Percentiles rank a stretch among this genome's conserved stretches.
phyloP scores from a whole-genome alignment of 371 early-diverging fungal genomes.

The Mortierella sp. region DNA sequence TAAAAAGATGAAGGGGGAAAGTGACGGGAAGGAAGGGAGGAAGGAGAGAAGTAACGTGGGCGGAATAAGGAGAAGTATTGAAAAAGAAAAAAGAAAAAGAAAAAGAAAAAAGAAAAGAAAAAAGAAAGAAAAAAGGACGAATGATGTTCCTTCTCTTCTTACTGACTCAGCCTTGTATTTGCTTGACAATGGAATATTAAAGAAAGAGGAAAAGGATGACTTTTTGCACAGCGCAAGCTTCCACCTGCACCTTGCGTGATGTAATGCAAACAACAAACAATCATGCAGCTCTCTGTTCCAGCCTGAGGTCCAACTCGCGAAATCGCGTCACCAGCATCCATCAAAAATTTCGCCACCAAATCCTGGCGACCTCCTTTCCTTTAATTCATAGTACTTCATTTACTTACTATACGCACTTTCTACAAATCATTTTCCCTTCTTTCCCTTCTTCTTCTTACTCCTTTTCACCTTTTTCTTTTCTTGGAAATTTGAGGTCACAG shows the following conservation, averaged over 20 bases:
- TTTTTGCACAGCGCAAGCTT: not conserved
- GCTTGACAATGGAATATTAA: not conserved
- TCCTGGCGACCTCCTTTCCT: too few relatives aligned
- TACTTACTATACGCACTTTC: not conserved
- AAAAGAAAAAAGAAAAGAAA: not conserved
- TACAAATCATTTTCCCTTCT: constrained; percentile 18
- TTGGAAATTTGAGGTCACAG: not conserved
- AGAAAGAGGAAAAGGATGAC: not conserved
- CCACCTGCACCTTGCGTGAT: too few relatives aligned
- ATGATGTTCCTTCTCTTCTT: not conserved
- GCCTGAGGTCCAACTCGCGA: too few relatives aligned
- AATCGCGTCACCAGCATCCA: not conserved
- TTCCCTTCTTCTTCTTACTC: constrained; percentile 37
- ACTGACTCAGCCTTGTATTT: not conserved
- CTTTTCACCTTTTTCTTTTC: constrained; percentile 40
- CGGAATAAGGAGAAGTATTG: not conserved
- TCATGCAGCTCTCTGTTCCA: too few relatives aligned
- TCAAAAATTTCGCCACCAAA: too few relatives aligned
- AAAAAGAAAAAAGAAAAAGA: not conserved
- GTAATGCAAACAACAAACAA: not conserved
- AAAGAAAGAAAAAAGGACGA: constrained; percentile 5
- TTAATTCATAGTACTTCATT: not conserved
- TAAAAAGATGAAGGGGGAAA: not conserved
- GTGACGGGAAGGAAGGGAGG: not conserved
- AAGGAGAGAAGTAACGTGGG: not conserved